phyloP scores from a whole-genome alignment of 257 asterid species.

The Jacaranda mimosifolia region DNA sequence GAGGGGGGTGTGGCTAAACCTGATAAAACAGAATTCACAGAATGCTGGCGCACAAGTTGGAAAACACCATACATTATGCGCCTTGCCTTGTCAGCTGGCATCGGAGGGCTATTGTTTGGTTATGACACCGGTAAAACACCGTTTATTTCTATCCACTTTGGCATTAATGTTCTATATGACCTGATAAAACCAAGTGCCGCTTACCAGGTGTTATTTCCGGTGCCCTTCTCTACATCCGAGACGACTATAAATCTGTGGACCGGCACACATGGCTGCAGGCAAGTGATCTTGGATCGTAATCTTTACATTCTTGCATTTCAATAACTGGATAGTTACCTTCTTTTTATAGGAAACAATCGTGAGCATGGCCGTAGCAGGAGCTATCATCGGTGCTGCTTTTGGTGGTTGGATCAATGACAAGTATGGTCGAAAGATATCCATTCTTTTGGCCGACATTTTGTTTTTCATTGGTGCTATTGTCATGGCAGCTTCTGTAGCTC shows the following conservation, averaged over 20 bases:
- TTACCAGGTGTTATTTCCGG: slow-evolving; percentile 80
- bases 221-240: slow-evolving; percentile 74
- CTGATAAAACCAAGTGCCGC: not conserved
- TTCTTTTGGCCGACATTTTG: slow-evolving; percentile 67
- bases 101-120: slow-evolving; percentile 77
- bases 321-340: not conserved
- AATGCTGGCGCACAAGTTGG: slow-evolving; percentile 65
- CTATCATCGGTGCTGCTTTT: slow-evolving; percentile 74
- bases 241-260: slow-evolving; percentile 57
- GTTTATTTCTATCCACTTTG: not conserved
- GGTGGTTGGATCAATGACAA: slow-evolving; percentile 75
- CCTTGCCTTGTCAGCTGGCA: slow-evolving; percentile 77
- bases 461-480: slow-evolving; percentile 64
- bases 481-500: slow-evolving; percentile 64
- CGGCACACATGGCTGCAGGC: slow-evolving; percentile 70
- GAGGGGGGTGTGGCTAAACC: slow-evolving; percentile 59
- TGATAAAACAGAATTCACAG: slow-evolving; percentile 63
- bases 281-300: slow-evolving; percentile 1
- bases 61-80: slow-evolving; percentile 71
- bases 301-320: not conserved
- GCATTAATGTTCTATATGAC: not conserved
- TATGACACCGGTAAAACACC: slow-evolving; percentile 61
- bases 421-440: slow-evolving; percentile 65
- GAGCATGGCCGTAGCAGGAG: slow-evolving; percentile 84
- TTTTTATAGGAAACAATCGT: slow-evolving; percentile 70